phyloP scores from a whole-genome alignment of 306 rosid species.

The Sechiopsis laciniata region DNA sequence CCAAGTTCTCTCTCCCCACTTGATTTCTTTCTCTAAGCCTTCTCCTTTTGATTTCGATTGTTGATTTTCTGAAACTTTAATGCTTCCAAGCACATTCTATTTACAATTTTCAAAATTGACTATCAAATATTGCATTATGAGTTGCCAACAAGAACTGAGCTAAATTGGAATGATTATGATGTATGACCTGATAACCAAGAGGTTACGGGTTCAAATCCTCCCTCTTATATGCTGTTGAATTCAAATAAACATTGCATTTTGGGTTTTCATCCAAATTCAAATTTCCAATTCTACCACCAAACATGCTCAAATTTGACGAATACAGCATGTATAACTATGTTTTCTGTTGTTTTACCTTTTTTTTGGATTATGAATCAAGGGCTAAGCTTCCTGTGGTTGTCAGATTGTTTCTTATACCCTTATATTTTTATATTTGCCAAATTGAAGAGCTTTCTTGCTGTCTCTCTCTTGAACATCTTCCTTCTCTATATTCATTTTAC shows the following conservation, averaged over 20 bases:
- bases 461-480: conserved; percentile 2
- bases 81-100: neutral
- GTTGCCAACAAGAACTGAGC: no score
- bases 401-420: neutral
- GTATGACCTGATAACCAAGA: no score
- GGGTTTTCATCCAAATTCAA: neutral
- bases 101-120: neutral
- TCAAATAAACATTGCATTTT: no score
- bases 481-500: conserved; percentile 1
- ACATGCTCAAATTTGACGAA: neutral
- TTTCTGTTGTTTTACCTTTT: conserved; percentile 11
- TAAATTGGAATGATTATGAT: no score
- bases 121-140: neutral
- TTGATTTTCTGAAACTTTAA: neutral
- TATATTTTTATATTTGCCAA: neutral
- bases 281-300: neutral
- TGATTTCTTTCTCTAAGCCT: neutral
- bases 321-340: neutral
- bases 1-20: neutral
- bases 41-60: neutral
- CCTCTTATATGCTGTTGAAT: no score
- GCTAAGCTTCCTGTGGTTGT: conserved; percentile 9
- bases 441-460: neutral
- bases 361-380: conserved; percentile 4
- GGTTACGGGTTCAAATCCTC: no score